Base-by-base conservation (phyloP, 73 alveolate genomes). In the Durusdinium trenchii region DNA sequence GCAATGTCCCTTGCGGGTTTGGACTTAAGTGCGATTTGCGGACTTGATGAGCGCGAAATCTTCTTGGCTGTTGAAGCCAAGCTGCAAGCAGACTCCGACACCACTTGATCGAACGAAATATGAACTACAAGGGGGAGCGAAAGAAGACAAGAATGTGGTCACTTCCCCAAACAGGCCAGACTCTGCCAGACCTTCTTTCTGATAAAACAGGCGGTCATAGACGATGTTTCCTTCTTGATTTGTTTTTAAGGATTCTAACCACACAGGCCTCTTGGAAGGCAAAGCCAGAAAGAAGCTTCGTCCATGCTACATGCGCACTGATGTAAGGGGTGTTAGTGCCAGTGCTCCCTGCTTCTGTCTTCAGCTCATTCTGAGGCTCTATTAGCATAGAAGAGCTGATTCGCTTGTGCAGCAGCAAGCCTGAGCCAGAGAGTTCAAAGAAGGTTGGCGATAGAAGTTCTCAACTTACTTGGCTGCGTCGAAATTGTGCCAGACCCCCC, bases 21-120 rank as follows among this genome's bases (percentile, higher is more conserved):
- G 51, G 86, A 89, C 45, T 47, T 89, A 73, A 71, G 50, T 10
- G 71, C 28, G 47, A 45, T 89, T 35, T 62, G 96, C 52, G 96
- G 96, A 9, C 96, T 89, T 35, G 96, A 89, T 26, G 96, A 89
- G 96, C 48, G 96, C 3, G 67, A 89, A 32, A 89, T 89, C 51
- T 89, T 89, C 71, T 4, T 62, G 86, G 67, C 96, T 0, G 96
- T 89, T 57, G 96, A 42, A n/a, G n/a, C n/a, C n/a, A n/a, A n/a
- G n/a, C n/a, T n/a, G n/a, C n/a, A n/a, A n/a, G n/a, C n/a, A n/a
- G n/a, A n/a, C n/a, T n/a, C n/a, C n/a, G n/a, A n/a, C n/a, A n/a
- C n/a, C n/a, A n/a, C n/a, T n/a, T n/a, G n/a, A n/a, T n/a, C n/a
- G n/a, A n/a, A n/a, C n/a, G n/a, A n/a, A n/a, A n/a, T n/a, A n/a